Evolutionary conservation across 2,329 filamentous ascomycete genomes (phyloP), one percentile per base, ranked within the genome.

Genomic region (Lachnellula arida): DNA sequence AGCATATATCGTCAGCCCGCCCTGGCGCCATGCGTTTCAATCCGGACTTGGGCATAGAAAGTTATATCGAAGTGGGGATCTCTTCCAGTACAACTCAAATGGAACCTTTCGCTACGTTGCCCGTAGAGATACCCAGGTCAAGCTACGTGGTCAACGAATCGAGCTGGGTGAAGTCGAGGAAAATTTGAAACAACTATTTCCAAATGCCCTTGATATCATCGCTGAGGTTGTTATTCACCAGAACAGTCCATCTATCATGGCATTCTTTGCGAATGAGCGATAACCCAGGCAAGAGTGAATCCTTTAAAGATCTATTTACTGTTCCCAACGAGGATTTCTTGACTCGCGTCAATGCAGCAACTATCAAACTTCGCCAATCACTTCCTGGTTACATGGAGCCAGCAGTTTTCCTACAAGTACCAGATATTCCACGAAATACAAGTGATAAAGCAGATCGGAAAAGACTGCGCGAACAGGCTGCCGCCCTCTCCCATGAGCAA

Each of bases 111-210:
- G 74, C 4, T 76, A 85, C 48, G 68, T 77, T n/a, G 83, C 83
- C 14, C 77, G 85, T 50, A 85, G 82, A 60, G 85, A 88, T 63
- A 79, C 79, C 17, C 84, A 85, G 67, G 79, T 86, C 55, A 88
- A 89, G 70, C 72, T 87, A 28, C 75, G 78, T 12, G 87, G 87
- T 28, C 84, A 81, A 60, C 74, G 84, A 55, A 78, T 86, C 53
- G 87, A 84, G 70, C 73, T 84, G 51, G 76, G 72, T 9, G 77
- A 76, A 66, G 77, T 76, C 53, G 79, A 73, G 66, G 71, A 70
- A 55, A 72, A 72, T 53, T 62, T 69, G 22, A 69, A 57, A 56
- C 66, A 65, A 12, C 73, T 77, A 37, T 71, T 75, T 6, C 35
- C 35, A 37, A 54, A 68, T 0, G 2, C 70, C 60, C 44, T 59